Percentiles rank a stretch among this genome's conserved stretches.
phyloP scores from a whole-genome alignment of 2,329 filamentous ascomycete genomes.

The Dothideomycetidae sp. region DNA sequence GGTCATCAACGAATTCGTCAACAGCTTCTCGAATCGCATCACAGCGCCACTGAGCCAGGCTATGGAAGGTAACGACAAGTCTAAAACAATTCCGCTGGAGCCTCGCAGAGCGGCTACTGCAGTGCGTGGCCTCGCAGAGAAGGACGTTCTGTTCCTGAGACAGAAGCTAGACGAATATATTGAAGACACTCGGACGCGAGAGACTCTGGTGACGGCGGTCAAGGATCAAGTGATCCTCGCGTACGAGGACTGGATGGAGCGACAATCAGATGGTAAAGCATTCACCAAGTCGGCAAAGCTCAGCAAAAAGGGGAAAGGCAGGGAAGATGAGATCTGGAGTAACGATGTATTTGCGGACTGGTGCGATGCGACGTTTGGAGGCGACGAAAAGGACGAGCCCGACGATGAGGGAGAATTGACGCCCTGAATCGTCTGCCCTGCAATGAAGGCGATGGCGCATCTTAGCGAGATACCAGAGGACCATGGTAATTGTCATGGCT shows the following conservation, averaged over 20 bases:
- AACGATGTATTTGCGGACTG: conserved; percentile 50
- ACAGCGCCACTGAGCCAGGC: conserved; percentile 31
- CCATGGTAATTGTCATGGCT: too few relatives aligned
- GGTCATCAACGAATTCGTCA: conserved; percentile 54
- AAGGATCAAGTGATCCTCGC: conserved; percentile 47
- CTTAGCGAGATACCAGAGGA: too few relatives aligned
- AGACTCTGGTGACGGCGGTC: conserved; percentile 52
- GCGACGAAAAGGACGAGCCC: conserved; percentile 23
- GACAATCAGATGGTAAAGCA: conserved; percentile 27
- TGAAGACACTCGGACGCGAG: conserved; percentile 48
- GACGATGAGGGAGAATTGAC: conserved; percentile 17
- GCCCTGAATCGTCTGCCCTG: too few relatives aligned
- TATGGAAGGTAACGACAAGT: conserved; percentile 12
- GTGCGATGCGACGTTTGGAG: conserved; percentile 43
- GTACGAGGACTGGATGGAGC: conserved; percentile 52
- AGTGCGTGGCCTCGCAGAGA: conserved; percentile 41
- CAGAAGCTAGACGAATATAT: conserved; percentile 47
- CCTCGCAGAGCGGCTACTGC: conserved; percentile 24
- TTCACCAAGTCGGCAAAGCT: conserved; percentile 18
- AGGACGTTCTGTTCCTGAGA: conserved; percentile 42
- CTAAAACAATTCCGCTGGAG: conserved; percentile 10
- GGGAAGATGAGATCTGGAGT: conserved; percentile 50
- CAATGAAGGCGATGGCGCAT: too few relatives aligned
- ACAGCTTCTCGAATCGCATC: conserved; percentile 42
- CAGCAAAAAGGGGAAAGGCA: conserved; percentile 42